Evolutionary conservation across 305 asterid genomes (phyloP).

Genomic region (Solanum hybrid): DNA sequence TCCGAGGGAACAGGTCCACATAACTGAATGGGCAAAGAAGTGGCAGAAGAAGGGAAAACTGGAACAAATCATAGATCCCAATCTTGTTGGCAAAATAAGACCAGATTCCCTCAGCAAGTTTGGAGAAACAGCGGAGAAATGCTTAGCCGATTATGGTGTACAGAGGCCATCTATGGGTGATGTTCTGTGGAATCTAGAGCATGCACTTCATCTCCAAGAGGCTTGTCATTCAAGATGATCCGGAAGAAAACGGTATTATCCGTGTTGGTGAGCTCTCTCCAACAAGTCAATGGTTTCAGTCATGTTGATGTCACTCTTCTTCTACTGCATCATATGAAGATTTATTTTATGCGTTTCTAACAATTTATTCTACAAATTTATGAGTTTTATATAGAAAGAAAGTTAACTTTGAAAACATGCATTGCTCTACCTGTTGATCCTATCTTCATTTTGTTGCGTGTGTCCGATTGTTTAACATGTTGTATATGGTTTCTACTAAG

Average conservation of each 20-base stretch:
- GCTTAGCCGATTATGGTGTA: conserved; percentile 32
- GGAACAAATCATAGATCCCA: conserved; percentile 31
- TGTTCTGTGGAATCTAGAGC: conserved; percentile 47
- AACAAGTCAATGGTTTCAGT: neutral
- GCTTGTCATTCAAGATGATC: conserved; percentile 6
- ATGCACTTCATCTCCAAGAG: conserved; percentile 55
- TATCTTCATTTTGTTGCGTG: neutral
- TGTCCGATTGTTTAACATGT: neutral
- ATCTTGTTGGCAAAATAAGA: conserved; percentile 26
- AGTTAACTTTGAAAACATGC: neutral
- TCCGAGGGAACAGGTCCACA: neutral
- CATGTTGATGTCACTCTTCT: neutral
- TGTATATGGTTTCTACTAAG: neutral
- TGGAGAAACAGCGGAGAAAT: conserved; percentile 55
- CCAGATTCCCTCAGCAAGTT: conserved; percentile 45
- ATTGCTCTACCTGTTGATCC: neutral
- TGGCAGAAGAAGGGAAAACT: conserved; percentile 35
- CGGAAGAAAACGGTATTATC: neutral
- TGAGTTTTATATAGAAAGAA: neutral
- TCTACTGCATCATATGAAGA: neutral
- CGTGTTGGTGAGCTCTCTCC: no score
- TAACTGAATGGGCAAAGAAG: conserved; percentile 3
- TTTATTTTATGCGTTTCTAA: neutral
- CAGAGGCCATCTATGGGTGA: conserved; percentile 64
- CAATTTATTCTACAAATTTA: neutral